Evolutionary conservation across 345 rosid species (phyloP).

Genomic region (Linum trigynum): DNA sequence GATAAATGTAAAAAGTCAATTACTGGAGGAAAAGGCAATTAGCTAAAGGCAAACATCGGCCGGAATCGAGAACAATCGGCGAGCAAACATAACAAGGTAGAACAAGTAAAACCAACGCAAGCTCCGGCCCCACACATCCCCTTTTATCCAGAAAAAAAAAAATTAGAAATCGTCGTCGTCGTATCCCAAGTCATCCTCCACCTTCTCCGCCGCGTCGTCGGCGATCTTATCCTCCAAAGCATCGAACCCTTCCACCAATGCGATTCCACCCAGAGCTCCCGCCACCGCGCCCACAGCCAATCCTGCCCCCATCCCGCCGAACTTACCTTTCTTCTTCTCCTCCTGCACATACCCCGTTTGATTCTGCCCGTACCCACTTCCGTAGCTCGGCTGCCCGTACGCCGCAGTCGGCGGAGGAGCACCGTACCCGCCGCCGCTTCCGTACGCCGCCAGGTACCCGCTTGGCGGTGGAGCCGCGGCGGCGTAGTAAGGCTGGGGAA

Average conservation of each 20-base stretch:
- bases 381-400: slow-evolving; percentile 23
- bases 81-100: too few relatives aligned
- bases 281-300: slow-evolving; percentile 82
- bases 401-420: slow-evolving; percentile 12
- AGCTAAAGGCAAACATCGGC: too few relatives aligned
- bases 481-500: slow-evolving; percentile 20
- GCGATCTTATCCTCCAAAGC: slow-evolving; percentile 52
- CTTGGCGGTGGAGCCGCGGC: slow-evolving; percentile 19
- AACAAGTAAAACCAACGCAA: neutral
- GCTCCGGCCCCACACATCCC: neutral
- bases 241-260: slow-evolving; percentile 58
- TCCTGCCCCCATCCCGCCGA: slow-evolving; percentile 55
- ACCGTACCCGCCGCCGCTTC: slow-evolving; percentile 15
- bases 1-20: too few relatives aligned
- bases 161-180: neutral
- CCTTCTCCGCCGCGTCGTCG: slow-evolving; percentile 8
- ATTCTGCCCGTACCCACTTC: slow-evolving; percentile 6
- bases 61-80: too few relatives aligned
- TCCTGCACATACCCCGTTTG: slow-evolving; percentile 18
- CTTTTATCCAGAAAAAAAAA: neutral
- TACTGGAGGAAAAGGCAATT: too few relatives aligned
- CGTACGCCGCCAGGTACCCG: slow-evolving; percentile 16
- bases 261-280: slow-evolving; percentile 65
- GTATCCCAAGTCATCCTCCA: neutral
- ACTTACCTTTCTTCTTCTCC: slow-evolving; percentile 51